Evolutionary conservation across 1,284 basidiomycete species (phyloP), one percentile per base, ranked within the genome.

Genomic region (Heterobasidion occidentale): DNA sequence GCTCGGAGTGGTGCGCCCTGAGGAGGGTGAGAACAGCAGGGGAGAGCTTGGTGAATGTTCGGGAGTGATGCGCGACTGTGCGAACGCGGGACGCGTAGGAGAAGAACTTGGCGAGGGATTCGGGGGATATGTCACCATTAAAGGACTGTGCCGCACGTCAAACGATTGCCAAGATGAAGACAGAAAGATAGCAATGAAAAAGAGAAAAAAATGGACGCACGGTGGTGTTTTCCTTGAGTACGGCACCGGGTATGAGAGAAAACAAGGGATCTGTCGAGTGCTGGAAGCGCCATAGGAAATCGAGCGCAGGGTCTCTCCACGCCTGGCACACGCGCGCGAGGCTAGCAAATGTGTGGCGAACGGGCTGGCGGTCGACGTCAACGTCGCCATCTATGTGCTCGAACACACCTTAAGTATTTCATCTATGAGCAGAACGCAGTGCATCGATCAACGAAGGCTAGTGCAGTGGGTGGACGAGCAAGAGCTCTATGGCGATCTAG

Each of bases 251-350:
- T 33, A 81, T 67, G 35, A 84, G 67, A 50, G 68, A 63, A 5
- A 82, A 59, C 20, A 85, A 64, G 27, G 82, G 81, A 17, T 64
- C 63, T n/a, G 75, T 62, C 33, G 75, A 77, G 35, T 70, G 63
- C 35, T 84, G 67, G 51, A 70, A 71, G 55, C 64, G 64, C 81
- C 83, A 84, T 20, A 83, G 62, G 49, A 70, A 65, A 62, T 84
- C 79, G 42, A 83, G 62, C n/a, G 80, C 79, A 33, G 80, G 81
- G 44, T 79, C 77, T 56, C 71, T 76, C 81, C 81, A 85, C 27
- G 79, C 72, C 60, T 65, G 71, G 64, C 81, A 85, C 46, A 62
- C 61, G 6, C 52, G 54, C 27, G 61, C 60, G 50, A 62, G 56
- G n/a, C 36, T 55, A 19, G 53, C 57, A 44, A 62, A 62, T 12